Evolutionary conservation across 768 basidiomycete species (phyloP), one percentile per base, ranked within the genome.

Genomic region (Mrakia gelida): DNA sequence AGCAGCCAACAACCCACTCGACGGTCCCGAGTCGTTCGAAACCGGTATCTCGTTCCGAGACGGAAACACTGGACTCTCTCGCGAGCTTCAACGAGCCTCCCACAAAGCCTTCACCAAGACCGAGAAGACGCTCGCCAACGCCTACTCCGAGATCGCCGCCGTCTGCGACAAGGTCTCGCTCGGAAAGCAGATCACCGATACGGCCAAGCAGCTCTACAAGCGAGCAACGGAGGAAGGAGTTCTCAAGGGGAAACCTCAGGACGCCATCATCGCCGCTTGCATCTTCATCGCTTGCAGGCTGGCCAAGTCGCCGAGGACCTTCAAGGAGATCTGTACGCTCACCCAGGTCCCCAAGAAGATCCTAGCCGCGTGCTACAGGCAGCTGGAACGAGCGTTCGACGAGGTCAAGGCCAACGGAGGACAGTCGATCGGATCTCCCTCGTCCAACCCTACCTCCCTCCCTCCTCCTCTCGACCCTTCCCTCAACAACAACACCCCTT

Each of bases 211-310:
- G 86, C 87, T 98, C 13, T 98, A 95, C 88, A 97, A 96, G 86
- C 92, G 95, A 65, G 93, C 93, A 28, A 94, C 97, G 84, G 96
- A 98, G 85, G 95, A 96, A 84, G 94, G 94, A 83, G 88, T 95
- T 32, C 87, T 96, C 5, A 91, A 92, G 68, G 94, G 94, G 49
- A 98, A 98, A 84, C 92, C 92, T 2, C 88, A 93, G 80, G 92
- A 95, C 78, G 95, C 95, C 8, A 91, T 97, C 83, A 94, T 97
- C 80, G 96, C 96, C 41, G 95, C 96, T 1, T 98, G 96, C 85
- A 95, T 98, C 83, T 97, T 98, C 84, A 95, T 98, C 81, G 96
- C 95, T 0, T 97, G 95, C 84, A 89, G 96, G 54, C 93, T 95
- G 84, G 95, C 92, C 11, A 92, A 95, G 81, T 94, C 96, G n/a